Evolutionary conservation across 164 flowering plant genomes (phyloP), one percentile per base, ranked within the genome.

Genomic region (Vitis rotundifolia): DNA sequence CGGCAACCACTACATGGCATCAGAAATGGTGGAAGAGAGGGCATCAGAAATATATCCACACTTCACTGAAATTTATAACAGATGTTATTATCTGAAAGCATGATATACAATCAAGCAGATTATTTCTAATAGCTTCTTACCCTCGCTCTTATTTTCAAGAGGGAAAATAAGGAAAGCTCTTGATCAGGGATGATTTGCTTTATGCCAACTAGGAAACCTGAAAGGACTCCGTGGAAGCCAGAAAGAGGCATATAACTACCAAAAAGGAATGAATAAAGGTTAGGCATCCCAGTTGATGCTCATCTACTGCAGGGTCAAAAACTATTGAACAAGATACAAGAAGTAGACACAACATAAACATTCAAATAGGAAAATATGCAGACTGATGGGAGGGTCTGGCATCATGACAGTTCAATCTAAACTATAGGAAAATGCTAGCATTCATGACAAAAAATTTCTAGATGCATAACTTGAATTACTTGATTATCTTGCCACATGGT

Each of bases 111-210:
- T 37, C 49, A 49, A 22, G 31, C 13, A 47, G 10, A 28, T 49
- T 47, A 31, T 9, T 7, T 12, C 19, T 12, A 44, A 57, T 52
- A 65, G 15, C 11, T 59, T 60, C 68, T 71, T 73, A 96, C 98
- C 96, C 91, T 93, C 67, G 94, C 90, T 82, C 88, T 90, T 31
- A 93, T 75, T 78, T 83, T 91, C 76, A 91, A 22, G 44, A 37
- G 44, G 26, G 44, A 37, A 37, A 37, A 59, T 11, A 83, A n/a
- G 61, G 90, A 64, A 31, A 92, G 73, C 78, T 93, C 97, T 63
- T 89, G 97, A 74, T 96, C 95, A 60, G 99, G 98, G 74, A 96
- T 75, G n/a, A 93, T 93, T 80, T 93, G 99, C 87, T 95, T 95
- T 72, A 93, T 78, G 14, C 98, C 99, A 64, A 95, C 99, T 64